Evolutionary conservation across 345 rosid species (phyloP).

Genomic region (Populus simonii): DNA sequence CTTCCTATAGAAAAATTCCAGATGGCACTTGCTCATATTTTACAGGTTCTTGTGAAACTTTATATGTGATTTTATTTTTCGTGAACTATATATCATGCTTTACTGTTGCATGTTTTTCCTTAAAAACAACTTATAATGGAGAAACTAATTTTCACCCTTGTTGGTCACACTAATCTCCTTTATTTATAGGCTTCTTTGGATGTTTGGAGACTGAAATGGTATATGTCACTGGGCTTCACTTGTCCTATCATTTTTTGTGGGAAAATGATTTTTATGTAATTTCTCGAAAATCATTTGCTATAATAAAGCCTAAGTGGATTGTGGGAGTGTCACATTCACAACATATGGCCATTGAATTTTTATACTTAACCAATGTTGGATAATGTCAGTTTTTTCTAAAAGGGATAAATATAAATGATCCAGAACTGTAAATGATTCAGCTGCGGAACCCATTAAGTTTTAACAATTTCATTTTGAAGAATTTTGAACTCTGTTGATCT

Average conservation of each 20-base stretch:
- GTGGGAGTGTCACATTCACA: no score
- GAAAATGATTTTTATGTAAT: no score
- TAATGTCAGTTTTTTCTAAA: neutral
- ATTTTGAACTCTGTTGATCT: neutral
- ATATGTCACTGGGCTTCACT: no score
- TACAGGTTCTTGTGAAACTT: slow-evolving; percentile 61
- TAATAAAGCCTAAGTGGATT: no score
- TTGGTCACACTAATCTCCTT: neutral
- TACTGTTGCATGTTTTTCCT: neutral
- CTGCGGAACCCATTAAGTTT: neutral
- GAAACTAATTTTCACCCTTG: neutral
- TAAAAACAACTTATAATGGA: neutral
- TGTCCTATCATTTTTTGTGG: no score
- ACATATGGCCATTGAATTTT: no score
- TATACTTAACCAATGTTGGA: no score
- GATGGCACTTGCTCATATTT: slow-evolving; percentile 87
- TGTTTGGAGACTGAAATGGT: neutral
- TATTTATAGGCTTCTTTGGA: neutral
- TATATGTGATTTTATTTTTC: neutral
- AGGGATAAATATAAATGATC: no score
- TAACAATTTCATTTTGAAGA: neutral
- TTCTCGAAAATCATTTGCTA: no score
- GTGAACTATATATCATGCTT: neutral
- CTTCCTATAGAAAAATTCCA: slow-evolving; percentile 92
- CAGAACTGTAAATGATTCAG: neutral